Conservation (phyloP, 2,329 filamentous ascomycete species). For the Ophiostoma ulmi region DNA sequence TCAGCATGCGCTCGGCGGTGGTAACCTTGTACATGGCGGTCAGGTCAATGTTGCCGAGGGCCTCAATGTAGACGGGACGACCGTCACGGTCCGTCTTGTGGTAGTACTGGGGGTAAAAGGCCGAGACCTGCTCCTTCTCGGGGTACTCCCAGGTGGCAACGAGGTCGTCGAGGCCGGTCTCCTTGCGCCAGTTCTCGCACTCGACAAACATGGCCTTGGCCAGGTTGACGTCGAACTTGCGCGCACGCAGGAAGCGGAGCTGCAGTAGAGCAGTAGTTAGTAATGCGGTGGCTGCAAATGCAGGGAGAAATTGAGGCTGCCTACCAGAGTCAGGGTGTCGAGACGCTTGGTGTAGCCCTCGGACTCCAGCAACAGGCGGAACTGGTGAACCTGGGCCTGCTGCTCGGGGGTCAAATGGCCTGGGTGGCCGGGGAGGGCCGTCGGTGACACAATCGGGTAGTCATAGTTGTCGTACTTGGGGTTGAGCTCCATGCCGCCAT, state of each 20-base stretch:
- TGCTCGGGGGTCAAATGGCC: slow-evolving; percentile 82
- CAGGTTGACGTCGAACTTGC: slow-evolving; percentile 85
- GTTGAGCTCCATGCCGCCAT: slow-evolving; percentile 54
- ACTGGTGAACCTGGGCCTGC: slow-evolving; percentile 82
- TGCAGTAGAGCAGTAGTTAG: slow-evolving; percentile 39
- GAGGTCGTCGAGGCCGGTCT: slow-evolving; percentile 77
- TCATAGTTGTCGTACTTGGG: slow-evolving; percentile 96
- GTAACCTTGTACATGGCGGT: slow-evolving; percentile 89
- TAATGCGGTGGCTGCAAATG: not conserved
- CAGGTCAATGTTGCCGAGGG: slow-evolving; percentile 89
- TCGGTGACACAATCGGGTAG: slow-evolving; percentile 73
- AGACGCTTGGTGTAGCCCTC: slow-evolving; percentile 77
- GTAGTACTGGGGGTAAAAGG: slow-evolving; percentile 98
- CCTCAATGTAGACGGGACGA: slow-evolving; percentile 94
- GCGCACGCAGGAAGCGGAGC: slow-evolving; percentile 85
- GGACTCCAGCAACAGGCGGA: slow-evolving; percentile 78
- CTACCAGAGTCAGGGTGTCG: slow-evolving; percentile 85
- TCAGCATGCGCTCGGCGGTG: slow-evolving; percentile 84
- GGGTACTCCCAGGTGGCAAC: slow-evolving; percentile 78
- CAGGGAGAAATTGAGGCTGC: slow-evolving; percentile 30
- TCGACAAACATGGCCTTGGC: slow-evolving; percentile 85
- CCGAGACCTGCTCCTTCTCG: slow-evolving; percentile 75
- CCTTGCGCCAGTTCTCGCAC: slow-evolving; percentile 83
- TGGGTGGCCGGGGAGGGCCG: slow-evolving; percentile 69
- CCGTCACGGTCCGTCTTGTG: slow-evolving; percentile 97